phyloP scores from a whole-genome alignment of 805 yeast genomes.

The Dipodascus geniculatus region DNA sequence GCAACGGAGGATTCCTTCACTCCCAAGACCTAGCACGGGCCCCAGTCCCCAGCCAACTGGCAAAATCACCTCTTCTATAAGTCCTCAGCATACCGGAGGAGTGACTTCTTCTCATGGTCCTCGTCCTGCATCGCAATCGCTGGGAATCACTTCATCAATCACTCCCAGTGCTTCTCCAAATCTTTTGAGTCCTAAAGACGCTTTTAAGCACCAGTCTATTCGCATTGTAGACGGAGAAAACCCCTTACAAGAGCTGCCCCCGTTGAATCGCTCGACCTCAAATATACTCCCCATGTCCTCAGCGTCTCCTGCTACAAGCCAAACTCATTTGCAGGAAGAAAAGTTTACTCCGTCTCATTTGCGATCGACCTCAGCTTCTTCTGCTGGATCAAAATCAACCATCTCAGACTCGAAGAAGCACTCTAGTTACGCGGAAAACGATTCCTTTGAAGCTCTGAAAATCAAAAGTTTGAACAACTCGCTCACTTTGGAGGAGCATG shows the following conservation, averaged over 20 bases:
- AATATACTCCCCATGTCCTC: not conserved
- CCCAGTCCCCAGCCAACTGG: not conserved
- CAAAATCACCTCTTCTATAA: not conserved
- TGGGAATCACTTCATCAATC: not conserved
- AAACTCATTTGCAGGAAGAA: not conserved
- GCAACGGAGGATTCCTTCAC: not conserved
- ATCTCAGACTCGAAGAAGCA: not conserved
- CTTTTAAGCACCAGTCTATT: not conserved
- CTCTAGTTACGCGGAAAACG: not conserved
- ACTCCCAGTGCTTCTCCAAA: not conserved
- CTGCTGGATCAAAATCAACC: not conserved
- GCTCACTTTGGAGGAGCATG: slow-evolving; percentile 20
- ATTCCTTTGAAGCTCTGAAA: not conserved
- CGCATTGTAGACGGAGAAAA: not conserved
- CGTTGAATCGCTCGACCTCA: not conserved
- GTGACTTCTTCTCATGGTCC: slow-evolving; percentile 1
- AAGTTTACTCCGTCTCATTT: slow-evolving; percentile 1
- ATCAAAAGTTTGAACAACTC: slow-evolving; percentile 9
- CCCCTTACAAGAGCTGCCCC: not conserved
- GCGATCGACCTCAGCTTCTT: slow-evolving; percentile 2
- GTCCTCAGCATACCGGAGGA: slow-evolving; percentile 1
- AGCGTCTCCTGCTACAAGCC: no score
- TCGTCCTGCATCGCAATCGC: not conserved
- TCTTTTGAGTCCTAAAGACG: not conserved
- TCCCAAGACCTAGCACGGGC: not conserved